Conservation (phyloP, 306 rosid genomes). For the Acacia melanoxylon region DNA sequence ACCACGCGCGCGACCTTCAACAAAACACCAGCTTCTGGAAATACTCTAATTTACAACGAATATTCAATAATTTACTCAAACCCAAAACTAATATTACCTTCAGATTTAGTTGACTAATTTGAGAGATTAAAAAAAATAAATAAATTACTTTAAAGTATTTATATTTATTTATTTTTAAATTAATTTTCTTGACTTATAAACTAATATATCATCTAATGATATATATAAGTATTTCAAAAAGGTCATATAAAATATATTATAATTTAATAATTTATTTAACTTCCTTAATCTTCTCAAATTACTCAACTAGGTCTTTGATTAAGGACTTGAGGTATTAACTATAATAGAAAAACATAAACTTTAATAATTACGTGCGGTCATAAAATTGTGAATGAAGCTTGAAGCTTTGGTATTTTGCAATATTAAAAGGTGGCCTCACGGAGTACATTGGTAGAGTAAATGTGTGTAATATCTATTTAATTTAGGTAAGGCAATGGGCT, state of each 20-base stretch:
- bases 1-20: neutral
- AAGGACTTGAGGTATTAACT: no score
- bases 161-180: no score
- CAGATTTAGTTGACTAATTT: no score
- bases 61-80: neutral
- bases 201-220: no score
- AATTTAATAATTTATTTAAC: no score
- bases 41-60: neutral
- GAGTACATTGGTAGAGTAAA: neutral
- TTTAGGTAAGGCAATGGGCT: neutral
- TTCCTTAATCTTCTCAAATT: no score
- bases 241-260: no score
- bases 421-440: neutral
- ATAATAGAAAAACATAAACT: neutral
- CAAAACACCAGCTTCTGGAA: neutral
- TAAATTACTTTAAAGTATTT: no score
- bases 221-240: no score
- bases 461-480: neutral
- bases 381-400: neutral
- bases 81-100: neutral
- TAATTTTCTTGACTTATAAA: no score
- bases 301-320: no score
- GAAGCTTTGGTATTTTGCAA: neutral
- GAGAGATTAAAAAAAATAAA: no score
- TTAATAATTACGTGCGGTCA: neutral